Base-by-base conservation (phyloP, 129 eudicot species). In the Tanacetum coccineum region DNA sequence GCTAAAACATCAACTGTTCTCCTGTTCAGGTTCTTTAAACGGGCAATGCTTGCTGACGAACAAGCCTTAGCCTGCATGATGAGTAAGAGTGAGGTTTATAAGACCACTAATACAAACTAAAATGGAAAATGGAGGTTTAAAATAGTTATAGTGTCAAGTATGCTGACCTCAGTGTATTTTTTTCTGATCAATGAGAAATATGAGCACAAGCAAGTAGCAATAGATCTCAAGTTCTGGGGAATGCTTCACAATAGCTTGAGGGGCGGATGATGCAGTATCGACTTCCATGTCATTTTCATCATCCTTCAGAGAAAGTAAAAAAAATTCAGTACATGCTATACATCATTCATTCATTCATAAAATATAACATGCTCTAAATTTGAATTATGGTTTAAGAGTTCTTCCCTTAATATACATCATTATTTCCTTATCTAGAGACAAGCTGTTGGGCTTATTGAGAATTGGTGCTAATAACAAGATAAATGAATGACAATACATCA, bases 221-320 rank as follows among this genome's bases (percentile, higher is more conserved):
- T 84, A 89, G 45, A 94, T 89, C 80, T 94, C 99, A 49, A 94
- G 78, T 85, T 94, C 99, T 9, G 99, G 96, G 18, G 85, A 64
- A 66, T 87, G 96, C 78, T 94, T 94, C 46, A 74, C 85, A 47
- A 86, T 81, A 48, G 78, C 68, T 79, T 75, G 89, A 65, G 82
- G 70, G 45, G 76, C 84, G 75, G 97, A 94, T 67, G 90, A 74
- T 50, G 90, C 95, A 15, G 85, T 86, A 70, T 94, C 99, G 70
- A 89, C 95, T 77, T 94, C 99, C 99, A 94, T 94, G 57, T 86
- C 96, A 57, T 80, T 88, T 45, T 86, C 83, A 67, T 85, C 90
- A 59, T 87, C 95, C 99, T 93, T 70, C 22, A 78, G 64, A 44
- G 13, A 61, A 66, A 50, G 62, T 20, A 11, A 18, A 59, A 55